Evolutionary conservation across 176 grass and related monocot genomes (phyloP).

Genomic region (Carex parvula): DNA sequence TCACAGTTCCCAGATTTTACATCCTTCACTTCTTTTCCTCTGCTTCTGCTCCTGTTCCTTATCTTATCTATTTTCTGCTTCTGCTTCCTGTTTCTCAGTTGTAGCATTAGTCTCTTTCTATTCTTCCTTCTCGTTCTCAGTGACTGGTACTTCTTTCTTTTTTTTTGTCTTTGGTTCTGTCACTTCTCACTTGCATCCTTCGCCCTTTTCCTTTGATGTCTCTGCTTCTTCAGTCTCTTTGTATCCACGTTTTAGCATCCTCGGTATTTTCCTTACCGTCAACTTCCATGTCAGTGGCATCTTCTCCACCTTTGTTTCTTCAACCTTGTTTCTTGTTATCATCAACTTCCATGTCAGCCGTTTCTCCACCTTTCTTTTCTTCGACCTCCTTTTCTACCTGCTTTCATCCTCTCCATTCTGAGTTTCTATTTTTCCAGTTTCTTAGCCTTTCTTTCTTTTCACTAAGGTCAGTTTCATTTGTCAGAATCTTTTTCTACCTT

Average conservation of each 20-base stretch:
- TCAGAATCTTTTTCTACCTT: conserved; percentile 16
- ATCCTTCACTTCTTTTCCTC: background rate
- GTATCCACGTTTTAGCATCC: conserved; percentile 12
- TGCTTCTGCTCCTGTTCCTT: background rate
- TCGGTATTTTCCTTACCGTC: conserved; percentile 6
- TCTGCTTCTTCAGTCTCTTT: conserved; percentile 1
- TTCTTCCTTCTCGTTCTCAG: conserved; percentile 16
- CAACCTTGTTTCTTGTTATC: background rate
- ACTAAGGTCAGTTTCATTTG: background rate
- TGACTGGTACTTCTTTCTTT: background rate
- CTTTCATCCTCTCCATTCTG: background rate
- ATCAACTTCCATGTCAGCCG: background rate
- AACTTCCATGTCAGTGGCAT: conserved; percentile 16
- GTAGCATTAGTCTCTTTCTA: background rate
- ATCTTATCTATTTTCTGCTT: background rate
- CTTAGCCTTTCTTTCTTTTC: conserved; percentile 15
- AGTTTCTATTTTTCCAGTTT: background rate
- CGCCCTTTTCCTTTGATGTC: background rate
- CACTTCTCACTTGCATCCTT: background rate
- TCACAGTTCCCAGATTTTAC: conserved; percentile 7
- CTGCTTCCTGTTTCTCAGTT: background rate
- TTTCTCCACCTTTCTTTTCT: background rate
- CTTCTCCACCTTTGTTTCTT: conserved; percentile 1
- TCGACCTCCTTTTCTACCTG: background rate
- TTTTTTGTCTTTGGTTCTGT: conserved; percentile 2